Evolutionary conservation across 2,329 filamentous ascomycete species (phyloP).

Genomic region (Pestalotiopsis sp.): DNA sequence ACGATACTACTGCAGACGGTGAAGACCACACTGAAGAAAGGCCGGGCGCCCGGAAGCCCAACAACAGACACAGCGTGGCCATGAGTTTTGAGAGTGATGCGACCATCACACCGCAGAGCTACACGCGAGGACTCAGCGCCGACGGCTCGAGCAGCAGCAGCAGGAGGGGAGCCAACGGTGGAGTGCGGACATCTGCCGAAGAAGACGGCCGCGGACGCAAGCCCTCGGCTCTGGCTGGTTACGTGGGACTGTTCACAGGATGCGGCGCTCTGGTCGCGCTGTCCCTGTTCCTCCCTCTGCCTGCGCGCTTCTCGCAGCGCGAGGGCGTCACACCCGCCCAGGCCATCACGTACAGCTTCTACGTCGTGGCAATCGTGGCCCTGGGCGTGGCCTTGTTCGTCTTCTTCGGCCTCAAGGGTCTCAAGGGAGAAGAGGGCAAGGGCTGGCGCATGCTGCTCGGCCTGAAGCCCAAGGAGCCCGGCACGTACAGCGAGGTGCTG

Average conservation of each 20-base stretch:
- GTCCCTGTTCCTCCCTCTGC: constrained; percentile 81
- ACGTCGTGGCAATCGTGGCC: constrained; percentile 77
- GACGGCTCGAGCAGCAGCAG: constrained; percentile 30
- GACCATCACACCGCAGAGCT: constrained; percentile 73
- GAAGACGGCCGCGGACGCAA: constrained; percentile 40
- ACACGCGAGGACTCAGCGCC: constrained; percentile 37
- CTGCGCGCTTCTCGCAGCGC: constrained; percentile 73
- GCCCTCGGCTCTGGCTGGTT: constrained; percentile 72
- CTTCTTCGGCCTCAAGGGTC: constrained; percentile 72
- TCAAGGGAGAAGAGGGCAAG: constrained; percentile 78
- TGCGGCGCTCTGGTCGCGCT: constrained; percentile 88
- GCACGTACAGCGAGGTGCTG: neutral
- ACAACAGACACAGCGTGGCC: constrained; percentile 59
- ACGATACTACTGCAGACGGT: constrained; percentile 39
- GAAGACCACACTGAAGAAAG: constrained; percentile 25
- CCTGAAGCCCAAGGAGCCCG: constrained; percentile 25
- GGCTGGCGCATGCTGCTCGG: constrained; percentile 65
- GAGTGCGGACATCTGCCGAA: constrained; percentile 18
- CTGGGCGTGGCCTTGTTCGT: constrained; percentile 75
- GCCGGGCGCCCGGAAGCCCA: constrained; percentile 35
- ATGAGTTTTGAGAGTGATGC: constrained; percentile 73
- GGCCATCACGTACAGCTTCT: constrained; percentile 84
- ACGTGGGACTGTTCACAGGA: constrained; percentile 91
- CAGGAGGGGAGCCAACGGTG: constrained; percentile 16
- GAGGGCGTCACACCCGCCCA: constrained; percentile 72